These are phyloP conservation scores for Coemansia sp. DNA, from an alignment of 192 early-diverging fungal species.

Conservation along the genomic window DNA sequence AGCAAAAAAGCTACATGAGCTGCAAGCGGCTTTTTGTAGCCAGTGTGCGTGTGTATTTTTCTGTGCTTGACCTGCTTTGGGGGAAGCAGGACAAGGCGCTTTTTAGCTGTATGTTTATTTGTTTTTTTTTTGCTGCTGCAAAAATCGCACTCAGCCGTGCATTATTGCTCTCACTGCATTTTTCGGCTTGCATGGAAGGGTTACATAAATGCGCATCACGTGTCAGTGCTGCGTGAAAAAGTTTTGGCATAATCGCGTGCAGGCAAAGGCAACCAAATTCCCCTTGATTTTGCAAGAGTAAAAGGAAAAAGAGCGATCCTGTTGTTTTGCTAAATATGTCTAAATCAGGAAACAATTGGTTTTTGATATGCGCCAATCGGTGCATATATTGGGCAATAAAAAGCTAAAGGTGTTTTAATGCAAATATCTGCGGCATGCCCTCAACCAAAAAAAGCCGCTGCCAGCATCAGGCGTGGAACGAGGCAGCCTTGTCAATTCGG, in stretches of 20 bases:
- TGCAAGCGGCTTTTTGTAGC: not conserved
- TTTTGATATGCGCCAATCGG: conserved; percentile 12
- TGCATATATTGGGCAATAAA: not conserved
- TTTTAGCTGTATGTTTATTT: not conserved
- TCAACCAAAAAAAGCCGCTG: too few relatives aligned
- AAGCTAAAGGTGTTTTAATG: too few relatives aligned
- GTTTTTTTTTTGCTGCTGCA: not conserved
- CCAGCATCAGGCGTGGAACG: conserved; percentile 34
- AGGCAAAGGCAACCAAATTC: too few relatives aligned
- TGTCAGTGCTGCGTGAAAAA: not conserved
- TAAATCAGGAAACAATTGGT: not conserved
- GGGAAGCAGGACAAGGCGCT: not conserved
- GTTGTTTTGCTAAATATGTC: not conserved
- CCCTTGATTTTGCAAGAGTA: not conserved
- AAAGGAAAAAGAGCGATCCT: not conserved
- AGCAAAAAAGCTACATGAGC: not conserved
- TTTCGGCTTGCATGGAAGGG: not conserved
- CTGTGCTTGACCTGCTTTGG: not conserved
- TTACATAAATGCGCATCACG: not conserved
- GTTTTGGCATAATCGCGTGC: not conserved
- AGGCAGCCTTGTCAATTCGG: conserved; percentile 86
- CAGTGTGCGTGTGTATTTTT: not conserved
- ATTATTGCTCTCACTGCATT: not conserved
- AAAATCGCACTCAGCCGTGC: not conserved
- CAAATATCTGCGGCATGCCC: too few relatives aligned